A percentile compares a stretch with the other conserved stretches of the same genome.
These are phyloP conservation scores for Paramecium caudatum DNA, from an alignment of 73 alveolate species.

Conservation along the genomic window DNA sequence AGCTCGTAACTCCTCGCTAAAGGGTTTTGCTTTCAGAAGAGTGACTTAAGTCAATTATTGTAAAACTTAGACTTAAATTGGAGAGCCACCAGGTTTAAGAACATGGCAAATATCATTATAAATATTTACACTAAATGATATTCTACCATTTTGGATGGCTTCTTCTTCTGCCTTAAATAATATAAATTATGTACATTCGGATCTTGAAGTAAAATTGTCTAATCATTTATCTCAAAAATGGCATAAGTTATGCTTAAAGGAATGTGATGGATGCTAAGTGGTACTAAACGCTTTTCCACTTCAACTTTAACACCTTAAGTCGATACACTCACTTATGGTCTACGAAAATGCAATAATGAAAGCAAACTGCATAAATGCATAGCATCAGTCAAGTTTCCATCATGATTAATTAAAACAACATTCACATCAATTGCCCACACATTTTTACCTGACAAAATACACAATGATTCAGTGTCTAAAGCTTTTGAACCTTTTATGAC, in stretches of 20 bases:
- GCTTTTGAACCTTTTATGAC: constrained; percentile 87
- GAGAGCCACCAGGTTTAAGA: constrained; percentile 78
- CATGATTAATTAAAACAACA: constrained; percentile 79
- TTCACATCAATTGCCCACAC: constrained; percentile 85
- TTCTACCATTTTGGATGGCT: constrained; percentile 56
- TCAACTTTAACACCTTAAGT: constrained; percentile 66
- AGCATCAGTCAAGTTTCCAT: constrained; percentile 88
- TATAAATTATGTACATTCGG: not conserved
- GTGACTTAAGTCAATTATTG: constrained; percentile 22
- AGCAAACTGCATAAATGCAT: constrained; percentile 79
- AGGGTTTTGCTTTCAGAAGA: constrained; percentile 35
- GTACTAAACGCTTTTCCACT: constrained; percentile 76
- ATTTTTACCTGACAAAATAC: constrained; percentile 80
- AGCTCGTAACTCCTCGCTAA: constrained; percentile 15
- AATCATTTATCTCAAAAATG: constrained; percentile 69
- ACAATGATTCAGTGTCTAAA: constrained; percentile 83
- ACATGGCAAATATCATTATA: constrained; percentile 75
- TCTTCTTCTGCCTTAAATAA: constrained; percentile 64
- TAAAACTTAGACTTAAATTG: constrained; percentile 29
- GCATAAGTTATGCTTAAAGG: constrained; percentile 85
- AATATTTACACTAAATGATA: constrained; percentile 65
- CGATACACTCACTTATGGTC: constrained; percentile 82
- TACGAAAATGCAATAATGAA: constrained; percentile 79
- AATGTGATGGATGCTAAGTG: constrained; percentile 87
- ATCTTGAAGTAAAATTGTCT: constrained; percentile 10